phyloP scores from a whole-genome alignment of 495 filamentous ascomycete genomes.

The Neurospora sp. region DNA sequence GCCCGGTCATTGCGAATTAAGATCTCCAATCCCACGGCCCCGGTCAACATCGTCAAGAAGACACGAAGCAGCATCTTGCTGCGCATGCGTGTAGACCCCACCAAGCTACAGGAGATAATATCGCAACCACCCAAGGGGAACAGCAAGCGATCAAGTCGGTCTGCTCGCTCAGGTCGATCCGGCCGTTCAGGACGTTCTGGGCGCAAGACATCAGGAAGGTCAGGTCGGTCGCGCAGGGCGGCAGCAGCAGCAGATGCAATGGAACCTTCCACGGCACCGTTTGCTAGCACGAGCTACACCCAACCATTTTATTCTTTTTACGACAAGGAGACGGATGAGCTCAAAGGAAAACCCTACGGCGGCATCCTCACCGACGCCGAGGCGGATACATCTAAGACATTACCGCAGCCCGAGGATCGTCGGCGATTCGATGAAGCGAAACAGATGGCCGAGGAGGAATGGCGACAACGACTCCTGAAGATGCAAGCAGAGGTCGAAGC shows the following conservation, averaged over 20 bases:
- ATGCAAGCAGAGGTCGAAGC: conserved; percentile 36
- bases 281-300: conserved; percentile 46
- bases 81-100: conserved; percentile 47
- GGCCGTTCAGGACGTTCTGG: neutral
- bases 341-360: conserved; percentile 89
- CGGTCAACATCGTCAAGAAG: conserved; percentile 24
- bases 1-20: conserved; percentile 34
- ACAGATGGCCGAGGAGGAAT: conserved; percentile 81
- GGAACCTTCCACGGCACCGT: conserved; percentile 25
- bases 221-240: conserved; percentile 2
- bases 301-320: conserved; percentile 73
- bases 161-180: neutral
- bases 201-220: neutral
- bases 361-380: conserved; percentile 84
- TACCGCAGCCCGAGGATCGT: conserved; percentile 69
- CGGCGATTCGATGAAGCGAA: conserved; percentile 79
- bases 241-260: conserved; percentile 14
- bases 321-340: conserved; percentile 79
- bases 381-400: conserved; percentile 80
- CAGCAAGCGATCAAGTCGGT: conserved; percentile 34
- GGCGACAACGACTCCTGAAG: conserved; percentile 50
- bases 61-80: conserved; percentile 26
- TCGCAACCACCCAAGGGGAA: conserved; percentile 32
- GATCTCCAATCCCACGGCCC: conserved; percentile 7
- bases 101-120: conserved; percentile 50